Evolutionary conservation across 345 rosid species (phyloP), one percentile per base, ranked within the genome.

Genomic region (Rhizophora apiculata): DNA sequence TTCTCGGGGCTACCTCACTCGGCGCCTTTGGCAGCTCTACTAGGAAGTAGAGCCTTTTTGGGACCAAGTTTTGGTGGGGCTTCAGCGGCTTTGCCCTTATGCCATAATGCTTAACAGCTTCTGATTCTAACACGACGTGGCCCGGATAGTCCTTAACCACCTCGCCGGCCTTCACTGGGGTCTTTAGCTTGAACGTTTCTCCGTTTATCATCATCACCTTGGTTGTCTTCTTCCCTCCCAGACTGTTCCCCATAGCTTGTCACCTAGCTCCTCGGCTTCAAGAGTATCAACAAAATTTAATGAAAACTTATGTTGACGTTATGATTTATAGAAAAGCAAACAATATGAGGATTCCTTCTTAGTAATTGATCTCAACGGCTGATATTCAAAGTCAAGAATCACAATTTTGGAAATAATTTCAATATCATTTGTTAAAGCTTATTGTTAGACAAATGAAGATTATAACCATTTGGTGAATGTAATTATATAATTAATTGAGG

Each of bases 181-280:
- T 85, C 77, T 80, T 83, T n/a, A 92, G 20, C 87, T 92, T 90
- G 58, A 85, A 51, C 32, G 93, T 88, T 77, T 96, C 98, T 0
- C 99, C 99, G 60, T 68, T 79, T 63, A 90, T 87, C 77, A 88
- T 96, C 99, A 96, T 96, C 34, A 96, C 76, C 68, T 89, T 96
- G 1, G 80, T 81, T 0, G 84, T 76, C 68, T 69, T 87, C 66
- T 85, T 90, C 74, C 82, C 81, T 43, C 88, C 90, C 53, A 92
- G 71, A 81, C 79, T 74, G 82, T 93, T 93, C 16, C 96, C 97
- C 98, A 93, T 93, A 16, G 49, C 20, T 65, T 24, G 3, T 22
- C 29, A 10, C 29, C 8, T 10, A 22, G 16, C 6, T 56, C 18
- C 16, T 24, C 2, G 10, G 18, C 4, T 2, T 56, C 4, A 8